Evolutionary conservation across 371 early-diverging fungal genomes (phyloP).

Genomic region (Amoeboaphelidium protococcarum): DNA sequence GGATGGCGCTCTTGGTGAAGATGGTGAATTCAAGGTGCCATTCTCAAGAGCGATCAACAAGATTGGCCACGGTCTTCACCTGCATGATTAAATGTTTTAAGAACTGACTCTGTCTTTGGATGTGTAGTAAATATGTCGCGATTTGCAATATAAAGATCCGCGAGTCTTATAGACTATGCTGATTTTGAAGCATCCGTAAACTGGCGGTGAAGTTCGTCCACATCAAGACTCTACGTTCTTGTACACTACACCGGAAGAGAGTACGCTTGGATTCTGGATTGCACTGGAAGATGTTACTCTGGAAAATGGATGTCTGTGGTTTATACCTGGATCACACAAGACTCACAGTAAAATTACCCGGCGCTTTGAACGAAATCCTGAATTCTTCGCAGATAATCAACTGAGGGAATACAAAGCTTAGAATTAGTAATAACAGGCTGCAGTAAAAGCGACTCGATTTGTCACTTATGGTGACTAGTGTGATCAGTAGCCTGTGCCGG

Average conservation of each 20-base stretch:
- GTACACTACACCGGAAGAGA: conserved; percentile 55
- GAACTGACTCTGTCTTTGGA: conserved; percentile 31
- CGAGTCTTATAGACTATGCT: conserved; percentile 67
- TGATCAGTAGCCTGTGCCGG: too few relatives aligned
- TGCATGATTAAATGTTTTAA: conserved; percentile 36
- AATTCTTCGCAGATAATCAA: neutral
- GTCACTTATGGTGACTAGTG: too few relatives aligned
- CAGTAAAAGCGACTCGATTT: neutral
- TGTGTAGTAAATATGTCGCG: conserved; percentile 17
- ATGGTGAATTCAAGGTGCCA: conserved; percentile 18
- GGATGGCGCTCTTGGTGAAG: conserved; percentile 39
- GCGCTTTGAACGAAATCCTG: conserved; percentile 38
- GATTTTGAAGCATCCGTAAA: conserved; percentile 34
- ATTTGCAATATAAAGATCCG: conserved; percentile 29
- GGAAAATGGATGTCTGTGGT: conserved; percentile 62
- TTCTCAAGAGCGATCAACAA: conserved; percentile 54
- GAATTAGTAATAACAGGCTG: neutral
- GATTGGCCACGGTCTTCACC: conserved; percentile 73
- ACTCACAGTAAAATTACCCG: conserved; percentile 30
- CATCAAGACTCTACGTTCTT: conserved; percentile 77
- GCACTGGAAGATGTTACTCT: conserved; percentile 74
- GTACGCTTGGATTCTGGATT: conserved; percentile 74
- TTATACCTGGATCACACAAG: conserved; percentile 64
- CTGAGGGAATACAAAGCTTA: neutral
- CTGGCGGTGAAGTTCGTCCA: conserved; percentile 22